A percentile compares a stretch with the other conserved stretches of the same genome.
These are phyloP conservation scores for Berkeleyomyces basicola DNA, from an alignment of 2,329 filamentous ascomycete genomes.

Conservation along the genomic window DNA sequence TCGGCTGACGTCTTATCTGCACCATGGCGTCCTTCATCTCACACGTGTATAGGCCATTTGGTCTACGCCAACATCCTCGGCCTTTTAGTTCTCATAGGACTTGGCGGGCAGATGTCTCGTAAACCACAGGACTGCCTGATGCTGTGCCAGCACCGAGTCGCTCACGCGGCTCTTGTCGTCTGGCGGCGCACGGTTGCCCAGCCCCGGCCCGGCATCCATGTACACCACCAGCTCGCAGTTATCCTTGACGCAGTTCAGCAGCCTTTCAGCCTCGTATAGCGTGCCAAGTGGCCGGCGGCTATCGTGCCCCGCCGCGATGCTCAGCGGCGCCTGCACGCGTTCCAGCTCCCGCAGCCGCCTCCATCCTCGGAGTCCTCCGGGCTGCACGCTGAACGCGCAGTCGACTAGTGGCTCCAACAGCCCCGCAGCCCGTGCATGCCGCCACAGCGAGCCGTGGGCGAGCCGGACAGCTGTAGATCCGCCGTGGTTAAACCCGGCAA, in stretches of 20 bases:
- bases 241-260: conserved; percentile 19
- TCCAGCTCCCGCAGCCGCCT: conserved; percentile 29
- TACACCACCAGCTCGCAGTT: conserved; percentile 21
- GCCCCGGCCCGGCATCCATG: conserved; percentile 26
- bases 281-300: conserved; percentile 14
- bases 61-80: not conserved
- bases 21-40: too few relatives aligned
- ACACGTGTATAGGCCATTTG: too few relatives aligned
- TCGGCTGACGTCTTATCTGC: not conserved
- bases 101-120: conserved; percentile 6
- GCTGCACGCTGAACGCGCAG: conserved; percentile 34
- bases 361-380: conserved; percentile 30
- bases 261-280: conserved; percentile 15
- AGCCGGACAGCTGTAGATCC: conserved; percentile 36
- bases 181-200: conserved; percentile 23
- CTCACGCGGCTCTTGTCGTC: conserved; percentile 21
- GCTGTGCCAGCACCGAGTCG: conserved; percentile 21
- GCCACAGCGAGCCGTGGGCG: conserved; percentile 17
- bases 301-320: conserved; percentile 27
- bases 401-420: conserved; percentile 27
- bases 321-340: conserved; percentile 26
- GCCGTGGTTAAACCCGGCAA: conserved; percentile 46
- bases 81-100: not conserved
- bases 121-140: conserved; percentile 25
- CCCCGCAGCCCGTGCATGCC: conserved; percentile 14